Conservation (phyloP, 169 alveolate species). For the Theileria orientalis region DNA sequence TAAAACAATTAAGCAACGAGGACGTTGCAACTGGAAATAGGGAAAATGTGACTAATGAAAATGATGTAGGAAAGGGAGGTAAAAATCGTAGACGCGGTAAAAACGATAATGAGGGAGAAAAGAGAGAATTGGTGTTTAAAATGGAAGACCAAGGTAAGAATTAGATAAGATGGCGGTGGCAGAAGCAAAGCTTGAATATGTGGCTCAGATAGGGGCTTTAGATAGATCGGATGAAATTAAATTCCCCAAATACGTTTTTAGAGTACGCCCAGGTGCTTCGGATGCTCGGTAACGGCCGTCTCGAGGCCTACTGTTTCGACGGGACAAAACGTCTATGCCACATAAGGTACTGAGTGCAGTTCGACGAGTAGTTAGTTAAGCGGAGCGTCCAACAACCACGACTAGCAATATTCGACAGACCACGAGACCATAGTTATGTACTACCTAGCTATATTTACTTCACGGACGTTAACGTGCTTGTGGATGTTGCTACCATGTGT, state of each 20-base stretch:
- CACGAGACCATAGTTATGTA: neutral
- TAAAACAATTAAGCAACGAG: no score
- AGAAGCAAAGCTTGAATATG: no score
- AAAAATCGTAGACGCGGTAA: slow-evolving; percentile 96
- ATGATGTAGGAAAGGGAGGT: slow-evolving; percentile 98
- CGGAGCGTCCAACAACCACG: neutral
- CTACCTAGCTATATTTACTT: no score
- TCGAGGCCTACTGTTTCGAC: slow-evolving; percentile 96
- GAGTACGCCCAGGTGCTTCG: slow-evolving; percentile 95
- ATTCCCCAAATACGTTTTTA: slow-evolving; percentile 13
- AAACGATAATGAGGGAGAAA: slow-evolving; percentile 91
- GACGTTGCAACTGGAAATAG: no score
- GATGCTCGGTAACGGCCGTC: slow-evolving; percentile 98
- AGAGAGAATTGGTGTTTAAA: slow-evolving; percentile 92
- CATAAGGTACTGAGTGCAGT: slow-evolving; percentile 78
- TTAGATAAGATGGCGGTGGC: neutral
- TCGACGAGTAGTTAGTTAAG: neutral
- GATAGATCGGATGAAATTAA: neutral
- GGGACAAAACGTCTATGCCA: slow-evolving; percentile 96
- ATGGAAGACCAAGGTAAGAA: slow-evolving; percentile 93
- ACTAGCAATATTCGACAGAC: neutral
- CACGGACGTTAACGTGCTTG: neutral
- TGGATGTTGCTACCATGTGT: neutral
- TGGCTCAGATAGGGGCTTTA: no score
- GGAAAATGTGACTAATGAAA: no score